These are phyloP conservation scores for Diaporthe longicolla DNA, from an alignment of 2,329 filamentous ascomycete genomes.

Conservation along the genomic window DNA sequence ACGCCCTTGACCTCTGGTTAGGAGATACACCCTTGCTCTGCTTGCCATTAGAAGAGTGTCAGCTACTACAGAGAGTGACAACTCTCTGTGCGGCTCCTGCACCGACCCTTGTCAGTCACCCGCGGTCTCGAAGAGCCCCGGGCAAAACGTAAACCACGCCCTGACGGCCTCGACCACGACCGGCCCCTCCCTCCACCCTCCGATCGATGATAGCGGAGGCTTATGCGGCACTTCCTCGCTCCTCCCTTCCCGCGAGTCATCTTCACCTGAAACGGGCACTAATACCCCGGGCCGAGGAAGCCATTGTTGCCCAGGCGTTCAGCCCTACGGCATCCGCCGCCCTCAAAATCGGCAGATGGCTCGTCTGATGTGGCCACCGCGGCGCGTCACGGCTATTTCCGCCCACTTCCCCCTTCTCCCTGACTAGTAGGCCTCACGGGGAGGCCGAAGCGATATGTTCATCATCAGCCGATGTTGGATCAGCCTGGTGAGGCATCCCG, in stretches of 20 bases:
- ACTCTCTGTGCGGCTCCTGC: neutral
- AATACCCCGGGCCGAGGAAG: conserved; percentile 3
- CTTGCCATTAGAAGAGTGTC: neutral
- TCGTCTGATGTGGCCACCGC: neutral
- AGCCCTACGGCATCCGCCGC: conserved; percentile 18
- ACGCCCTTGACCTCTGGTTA: neutral
- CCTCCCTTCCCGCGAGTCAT: conserved; percentile 7
- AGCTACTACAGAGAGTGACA: neutral
- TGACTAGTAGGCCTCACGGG: neutral
- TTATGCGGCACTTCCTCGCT: conserved; percentile 8
- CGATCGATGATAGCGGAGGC: conserved; percentile 16
- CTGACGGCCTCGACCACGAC: neutral
- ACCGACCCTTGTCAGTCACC: neutral
- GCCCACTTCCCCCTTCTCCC: neutral
- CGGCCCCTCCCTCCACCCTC: neutral
- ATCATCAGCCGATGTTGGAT: neutral
- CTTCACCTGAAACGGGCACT: conserved; percentile 27
- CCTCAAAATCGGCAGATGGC: conserved; percentile 6
- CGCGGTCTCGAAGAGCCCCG: neutral
- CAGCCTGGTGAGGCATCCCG: neutral
- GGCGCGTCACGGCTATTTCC: neutral
- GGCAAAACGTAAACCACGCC: neutral
- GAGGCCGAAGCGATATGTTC: conserved; percentile 19
- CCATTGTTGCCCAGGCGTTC: conserved; percentile 2
- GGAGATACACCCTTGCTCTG: neutral